Evolutionary conservation across 2,329 filamentous ascomycete genomes (phyloP).

Genomic region (Beauveria bassiana): DNA sequence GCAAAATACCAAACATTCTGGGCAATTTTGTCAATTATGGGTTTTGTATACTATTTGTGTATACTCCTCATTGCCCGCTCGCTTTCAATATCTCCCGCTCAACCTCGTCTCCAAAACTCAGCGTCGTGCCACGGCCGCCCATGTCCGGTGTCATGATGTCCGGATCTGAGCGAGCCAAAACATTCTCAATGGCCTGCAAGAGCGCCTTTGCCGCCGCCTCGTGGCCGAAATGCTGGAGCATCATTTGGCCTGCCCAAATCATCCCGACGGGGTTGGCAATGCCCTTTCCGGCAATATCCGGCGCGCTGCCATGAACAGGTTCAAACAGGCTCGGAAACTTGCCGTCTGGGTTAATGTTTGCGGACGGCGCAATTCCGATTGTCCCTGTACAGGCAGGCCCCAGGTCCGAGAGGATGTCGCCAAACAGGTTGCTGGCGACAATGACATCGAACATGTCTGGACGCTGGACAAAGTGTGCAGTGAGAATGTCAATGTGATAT

Average conservation of each 20-base stretch:
- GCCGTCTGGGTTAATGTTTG: slow-evolving; percentile 55
- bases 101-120: slow-evolving; percentile 17
- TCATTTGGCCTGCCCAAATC: slow-evolving; percentile 58
- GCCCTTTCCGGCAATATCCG: slow-evolving; percentile 65
- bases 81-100: slow-evolving; percentile 16
- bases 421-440: slow-evolving; percentile 55
- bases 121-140: slow-evolving; percentile 21
- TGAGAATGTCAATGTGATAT: slow-evolving; percentile 61
- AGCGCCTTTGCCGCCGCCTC: slow-evolving; percentile 39
- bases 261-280: slow-evolving; percentile 67
- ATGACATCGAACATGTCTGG: slow-evolving; percentile 55
- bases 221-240: slow-evolving; percentile 20
- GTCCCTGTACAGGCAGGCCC: slow-evolving; percentile 63
- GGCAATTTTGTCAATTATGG: background rate
- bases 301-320: slow-evolving; percentile 66
- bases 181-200: slow-evolving; percentile 54
- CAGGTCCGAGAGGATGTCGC: slow-evolving; percentile 64
- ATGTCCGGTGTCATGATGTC: slow-evolving; percentile 24
- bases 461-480: slow-evolving; percentile 53
- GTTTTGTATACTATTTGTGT: background rate
- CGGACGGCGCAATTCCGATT: slow-evolving; percentile 66
- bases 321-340: slow-evolving; percentile 56
- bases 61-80: background rate
- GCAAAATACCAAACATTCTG: too few species aligned
- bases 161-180: slow-evolving; percentile 40